phyloP scores from a whole-genome alignment of 2,329 filamentous ascomycete species.

The Neopestalotiopsis sp. region DNA sequence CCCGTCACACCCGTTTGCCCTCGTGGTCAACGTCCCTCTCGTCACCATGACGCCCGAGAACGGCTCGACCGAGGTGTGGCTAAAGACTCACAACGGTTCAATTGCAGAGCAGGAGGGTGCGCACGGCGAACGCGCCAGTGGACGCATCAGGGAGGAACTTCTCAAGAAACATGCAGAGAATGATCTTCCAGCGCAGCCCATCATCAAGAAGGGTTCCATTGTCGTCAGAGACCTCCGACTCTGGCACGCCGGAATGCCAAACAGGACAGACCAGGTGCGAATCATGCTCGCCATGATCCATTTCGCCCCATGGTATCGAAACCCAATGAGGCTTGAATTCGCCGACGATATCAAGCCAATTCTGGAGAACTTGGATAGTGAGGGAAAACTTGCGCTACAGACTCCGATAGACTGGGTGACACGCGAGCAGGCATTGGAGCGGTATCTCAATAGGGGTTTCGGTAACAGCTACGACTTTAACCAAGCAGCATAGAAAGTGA shows the following conservation, averaged over 20 bases:
- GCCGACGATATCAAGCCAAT: slow-evolving; percentile 52
- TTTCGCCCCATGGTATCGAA: slow-evolving; percentile 62
- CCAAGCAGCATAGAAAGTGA: slow-evolving; percentile 39
- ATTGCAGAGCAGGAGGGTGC: slow-evolving; percentile 47
- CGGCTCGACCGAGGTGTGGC: slow-evolving; percentile 64
- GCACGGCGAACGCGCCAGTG: slow-evolving; percentile 58
- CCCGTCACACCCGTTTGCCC: slow-evolving; percentile 58
- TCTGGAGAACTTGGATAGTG: slow-evolving; percentile 42
- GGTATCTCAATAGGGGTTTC: slow-evolving; percentile 61
- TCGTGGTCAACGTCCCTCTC: slow-evolving; percentile 59
- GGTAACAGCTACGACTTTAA: slow-evolving; percentile 68
- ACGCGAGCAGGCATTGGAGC: slow-evolving; percentile 44
- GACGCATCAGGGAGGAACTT: slow-evolving; percentile 48
- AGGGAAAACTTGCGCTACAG: slow-evolving; percentile 44
- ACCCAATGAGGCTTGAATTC: slow-evolving; percentile 61
- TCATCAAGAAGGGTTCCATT: slow-evolving; percentile 58
- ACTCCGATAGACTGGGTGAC: slow-evolving; percentile 55
- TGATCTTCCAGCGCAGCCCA: slow-evolving; percentile 53
- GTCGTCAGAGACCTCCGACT: slow-evolving; percentile 64
- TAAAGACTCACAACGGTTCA: slow-evolving; percentile 54
- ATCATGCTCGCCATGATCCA: slow-evolving; percentile 67
- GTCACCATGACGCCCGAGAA: slow-evolving; percentile 56
- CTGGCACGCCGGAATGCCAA: slow-evolving; percentile 70
- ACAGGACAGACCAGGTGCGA: slow-evolving; percentile 51
- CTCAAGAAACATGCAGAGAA: slow-evolving; percentile 42